Evolutionary conservation across 371 early-diverging fungal genomes (phyloP), one percentile per base, ranked within the genome.

Genomic region (Mucor saturninus): DNA sequence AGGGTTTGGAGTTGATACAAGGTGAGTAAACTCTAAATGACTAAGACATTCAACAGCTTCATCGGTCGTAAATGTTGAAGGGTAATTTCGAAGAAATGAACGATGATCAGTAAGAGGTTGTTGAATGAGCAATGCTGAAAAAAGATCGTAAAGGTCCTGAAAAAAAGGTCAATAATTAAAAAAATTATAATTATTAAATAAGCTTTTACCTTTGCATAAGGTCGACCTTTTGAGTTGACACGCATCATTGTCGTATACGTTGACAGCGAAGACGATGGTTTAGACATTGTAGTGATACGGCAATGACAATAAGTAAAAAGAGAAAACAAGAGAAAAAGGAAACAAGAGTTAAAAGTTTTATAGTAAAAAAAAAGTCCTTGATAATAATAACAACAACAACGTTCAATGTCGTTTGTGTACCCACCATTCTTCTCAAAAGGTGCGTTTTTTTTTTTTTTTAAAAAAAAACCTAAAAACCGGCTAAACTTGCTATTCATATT

Each of bases 21-120:
- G 68, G 56, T 84, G 83, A 4, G 83, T 76, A 14, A 83, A 80
- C 65, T 83, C 77, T 4, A 87, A 71, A 14, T 77, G 69, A 4
- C 79, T 71, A 3, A 87, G 62, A 48, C 73, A 77, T 35, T 71
- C 61, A 1, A 83, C 76, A 11, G 85, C 87, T 62, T 82, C 86
- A 48, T 87, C 87, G 8, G 86, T 83, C 0, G 81, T 84, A 51
- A 85, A 84, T 13, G 80, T 83, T 42, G 72, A 75, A 4, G 83
- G 77, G 56, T 87, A 85, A n/a, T 61, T 78, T 30, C 77, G 76
- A 68, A 84, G 83, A 42, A 83, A 51, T 2, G 76, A 74, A 28
- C 86, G 80, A 56, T 80, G 86, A 37, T 75, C 69, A 2, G 61
- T 56, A 5, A 80, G 51, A 8, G 69, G 75, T n/a, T 67, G 57